Percentiles rank a stretch among this genome's conserved stretches.
phyloP scores from a whole-genome alignment of 371 early-diverging fungal species.

The Mortierella sp. region DNA sequence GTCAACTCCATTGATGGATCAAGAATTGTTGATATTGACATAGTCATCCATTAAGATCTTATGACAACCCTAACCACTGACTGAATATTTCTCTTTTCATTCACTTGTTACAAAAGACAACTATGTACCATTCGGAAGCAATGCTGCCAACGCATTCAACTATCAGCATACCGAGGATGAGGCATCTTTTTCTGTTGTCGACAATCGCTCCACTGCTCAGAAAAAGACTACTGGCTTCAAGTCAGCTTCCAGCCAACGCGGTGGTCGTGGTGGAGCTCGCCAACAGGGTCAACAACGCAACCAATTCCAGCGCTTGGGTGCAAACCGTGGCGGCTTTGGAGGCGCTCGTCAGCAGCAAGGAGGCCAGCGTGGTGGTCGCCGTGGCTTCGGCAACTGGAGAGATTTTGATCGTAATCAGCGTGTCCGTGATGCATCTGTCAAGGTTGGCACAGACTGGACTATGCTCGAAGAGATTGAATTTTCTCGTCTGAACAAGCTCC shows the following conservation, averaged over 20 bases:
- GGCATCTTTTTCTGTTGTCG: slow-evolving; percentile 96
- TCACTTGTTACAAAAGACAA: slow-evolving; percentile 58
- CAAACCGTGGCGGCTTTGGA: slow-evolving; percentile 56
- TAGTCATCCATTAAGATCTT: not conserved
- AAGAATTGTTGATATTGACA: not conserved
- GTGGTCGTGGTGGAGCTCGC: slow-evolving; percentile 58
- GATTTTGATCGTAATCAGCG: slow-evolving; percentile 68
- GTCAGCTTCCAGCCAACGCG: slow-evolving; percentile 64
- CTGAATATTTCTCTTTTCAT: not conserved
- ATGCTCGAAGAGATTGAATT: slow-evolving; percentile 96
- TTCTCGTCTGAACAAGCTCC: slow-evolving; percentile 85
- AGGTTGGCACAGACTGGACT: slow-evolving; percentile 91
- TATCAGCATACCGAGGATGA: slow-evolving; percentile 95
- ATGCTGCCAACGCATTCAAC: slow-evolving; percentile 88
- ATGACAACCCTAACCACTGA: not conserved
- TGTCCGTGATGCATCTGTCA: slow-evolving; percentile 90
- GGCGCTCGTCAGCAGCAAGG: slow-evolving; percentile 54
- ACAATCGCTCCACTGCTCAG: slow-evolving; percentile 81
- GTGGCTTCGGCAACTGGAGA: slow-evolving; percentile 55
- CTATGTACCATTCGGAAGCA: slow-evolving; percentile 90
- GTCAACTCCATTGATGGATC: not conserved
- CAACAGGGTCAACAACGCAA: slow-evolving; percentile 63
- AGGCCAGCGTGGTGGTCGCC: slow-evolving; percentile 61
- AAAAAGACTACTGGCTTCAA: slow-evolving; percentile 77
- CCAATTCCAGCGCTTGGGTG: slow-evolving; percentile 56